These are phyloP conservation scores for Eustoma russellianum DNA, from an alignment of 257 asterid species.

Conservation along the genomic window DNA sequence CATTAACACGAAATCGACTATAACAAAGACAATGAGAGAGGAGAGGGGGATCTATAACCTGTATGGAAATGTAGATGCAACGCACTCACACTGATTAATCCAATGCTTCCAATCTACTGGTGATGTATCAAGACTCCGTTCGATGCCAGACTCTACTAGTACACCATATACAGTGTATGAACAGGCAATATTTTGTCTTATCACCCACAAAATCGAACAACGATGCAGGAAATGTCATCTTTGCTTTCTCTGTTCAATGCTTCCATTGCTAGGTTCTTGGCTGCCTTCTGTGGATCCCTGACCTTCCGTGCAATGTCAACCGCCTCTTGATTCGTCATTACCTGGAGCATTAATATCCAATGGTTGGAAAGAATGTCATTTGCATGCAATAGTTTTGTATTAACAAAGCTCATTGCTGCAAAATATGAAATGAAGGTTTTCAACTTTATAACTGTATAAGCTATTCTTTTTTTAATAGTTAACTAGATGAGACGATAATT, in stretches of 20 bases:
- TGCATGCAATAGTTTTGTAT: too few relatives aligned
- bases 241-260: conserved; percentile 76
- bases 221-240: conserved; percentile 90
- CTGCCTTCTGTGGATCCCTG: conserved; percentile 83
- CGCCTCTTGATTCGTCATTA: conserved; percentile 87
- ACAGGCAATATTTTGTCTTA: background rate
- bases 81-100: conserved; percentile 10
- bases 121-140: conserved; percentile 11
- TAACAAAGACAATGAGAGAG: conserved; percentile 10
- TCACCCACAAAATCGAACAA: conserved; percentile 55
- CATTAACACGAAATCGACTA: conserved; percentile 13
- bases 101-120: conserved; percentile 14
- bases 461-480: too few relatives aligned
- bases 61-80: conserved; percentile 1
- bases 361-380: too few relatives aligned
- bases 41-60: conserved; percentile 13
- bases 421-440: too few relatives aligned
- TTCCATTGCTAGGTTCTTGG: conserved; percentile 61
- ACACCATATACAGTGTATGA: conserved; percentile 24
- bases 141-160: conserved; percentile 8
- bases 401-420: too few relatives aligned
- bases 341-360: conserved; percentile 28
- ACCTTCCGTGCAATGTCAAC: conserved; percentile 65
- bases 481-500: too few relatives aligned
- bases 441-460: too few relatives aligned